A percentile compares a stretch with the other conserved stretches of the same genome.
Conservation (phyloP, 2,329 filamentous ascomycete species). For the Rachicladosporium sp. region DNA sequence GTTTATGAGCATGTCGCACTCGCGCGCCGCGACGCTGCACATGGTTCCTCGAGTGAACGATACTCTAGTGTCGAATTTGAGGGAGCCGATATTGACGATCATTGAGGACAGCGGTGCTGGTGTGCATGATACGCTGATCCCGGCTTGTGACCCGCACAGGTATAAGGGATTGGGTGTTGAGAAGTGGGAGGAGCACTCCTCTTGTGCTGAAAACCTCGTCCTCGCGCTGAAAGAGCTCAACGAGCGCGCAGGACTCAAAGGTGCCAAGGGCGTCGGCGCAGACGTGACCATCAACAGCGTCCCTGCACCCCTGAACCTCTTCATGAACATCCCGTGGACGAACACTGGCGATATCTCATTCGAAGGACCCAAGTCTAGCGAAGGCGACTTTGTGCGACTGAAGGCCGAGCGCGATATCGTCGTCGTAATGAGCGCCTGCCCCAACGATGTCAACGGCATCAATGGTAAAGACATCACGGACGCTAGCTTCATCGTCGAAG, state of each 20-base stretch:
- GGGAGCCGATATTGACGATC: constrained; percentile 34
- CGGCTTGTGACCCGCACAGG: constrained; percentile 34
- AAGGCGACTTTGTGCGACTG: constrained; percentile 32
- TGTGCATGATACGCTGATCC: constrained; percentile 35
- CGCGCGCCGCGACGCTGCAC: constrained; percentile 29
- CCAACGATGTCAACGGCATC: constrained; percentile 32
- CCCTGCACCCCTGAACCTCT: constrained; percentile 35
- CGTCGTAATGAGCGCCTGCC: constrained; percentile 36
- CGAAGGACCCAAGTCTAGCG: constrained; percentile 27
- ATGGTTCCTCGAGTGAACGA: constrained; percentile 31
- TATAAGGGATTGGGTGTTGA: constrained; percentile 32
- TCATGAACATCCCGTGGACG: constrained; percentile 36
- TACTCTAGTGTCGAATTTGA: constrained; percentile 33
- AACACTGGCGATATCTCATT: constrained; percentile 30
- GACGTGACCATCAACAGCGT: constrained; percentile 37
- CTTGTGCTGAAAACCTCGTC: constrained; percentile 37
- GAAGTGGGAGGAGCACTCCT: constrained; percentile 34
- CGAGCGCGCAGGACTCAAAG: constrained; percentile 33
- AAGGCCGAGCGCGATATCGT: constrained; percentile 34
- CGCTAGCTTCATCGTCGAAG: constrained; percentile 31
- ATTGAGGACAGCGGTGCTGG: constrained; percentile 34
- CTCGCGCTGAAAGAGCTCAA: constrained; percentile 37
- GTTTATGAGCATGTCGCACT: constrained; percentile 35
- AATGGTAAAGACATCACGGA: constrained; percentile 31
- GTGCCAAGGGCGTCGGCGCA: constrained; percentile 33